Percentiles rank a stretch among this genome's conserved stretches.
These are phyloP conservation scores for Rhizopus delemar DNA, from an alignment of 371 early-diverging fungal species.

Conservation along the genomic window DNA sequence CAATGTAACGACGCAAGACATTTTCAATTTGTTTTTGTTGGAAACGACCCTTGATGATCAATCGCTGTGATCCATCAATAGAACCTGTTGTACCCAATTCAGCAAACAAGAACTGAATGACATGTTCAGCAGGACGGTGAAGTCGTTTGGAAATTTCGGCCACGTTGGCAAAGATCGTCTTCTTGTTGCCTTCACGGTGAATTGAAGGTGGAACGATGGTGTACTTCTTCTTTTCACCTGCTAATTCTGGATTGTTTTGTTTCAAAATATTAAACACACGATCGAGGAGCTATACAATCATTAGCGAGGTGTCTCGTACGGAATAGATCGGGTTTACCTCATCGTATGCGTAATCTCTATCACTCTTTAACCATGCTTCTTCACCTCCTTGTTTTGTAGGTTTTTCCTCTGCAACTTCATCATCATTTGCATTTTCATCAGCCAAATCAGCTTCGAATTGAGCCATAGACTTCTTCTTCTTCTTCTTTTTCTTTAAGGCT, in stretches of 20 bases:
- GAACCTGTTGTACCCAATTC: conserved; percentile 99
- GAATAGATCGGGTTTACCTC: conserved; percentile 57
- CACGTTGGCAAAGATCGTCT: conserved; percentile 94
- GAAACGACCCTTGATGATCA: conserved; percentile 98
- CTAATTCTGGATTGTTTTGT: conserved; percentile 93
- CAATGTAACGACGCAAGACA: conserved; percentile 97
- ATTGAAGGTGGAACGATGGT: conserved; percentile 94
- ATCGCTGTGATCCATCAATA: conserved; percentile 90
- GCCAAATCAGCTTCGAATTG: conserved; percentile 85
- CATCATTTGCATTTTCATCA: conserved; percentile 76
- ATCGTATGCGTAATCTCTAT: conserved; percentile 92
- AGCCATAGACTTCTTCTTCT: conserved; percentile 90
- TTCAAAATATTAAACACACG: conserved; percentile 91
- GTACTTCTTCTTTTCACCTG: conserved; percentile 90
- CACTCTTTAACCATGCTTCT: conserved; percentile 86
- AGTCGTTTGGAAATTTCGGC: conserved; percentile 92
- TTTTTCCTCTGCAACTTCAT: conserved; percentile 42
- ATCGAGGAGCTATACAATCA: conserved; percentile 62
- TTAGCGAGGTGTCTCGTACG: too few relatives aligned
- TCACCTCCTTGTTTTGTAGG: conserved; percentile 44
- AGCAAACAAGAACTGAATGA: conserved; percentile 97
- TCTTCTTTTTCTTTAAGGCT: conserved; percentile 86
- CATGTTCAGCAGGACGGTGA: conserved; percentile 95
- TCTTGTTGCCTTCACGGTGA: conserved; percentile 93
- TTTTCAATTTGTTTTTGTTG: conserved; percentile 99